phyloP scores from a whole-genome alignment of 106 monocot species.

The Dendrobium nobile region DNA sequence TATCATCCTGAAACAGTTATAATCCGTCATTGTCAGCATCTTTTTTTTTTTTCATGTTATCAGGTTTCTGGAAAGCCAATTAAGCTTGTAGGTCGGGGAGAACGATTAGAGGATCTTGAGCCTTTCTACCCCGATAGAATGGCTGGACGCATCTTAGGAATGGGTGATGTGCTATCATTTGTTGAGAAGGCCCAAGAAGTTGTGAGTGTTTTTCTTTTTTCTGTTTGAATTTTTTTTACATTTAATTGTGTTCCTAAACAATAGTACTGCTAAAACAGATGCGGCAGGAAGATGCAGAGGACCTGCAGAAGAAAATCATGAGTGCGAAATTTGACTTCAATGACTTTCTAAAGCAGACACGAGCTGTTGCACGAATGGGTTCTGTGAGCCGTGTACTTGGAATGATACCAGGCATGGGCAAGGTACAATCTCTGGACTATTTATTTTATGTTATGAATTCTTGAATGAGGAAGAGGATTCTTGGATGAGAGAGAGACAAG shows the following conservation, averaged over 20 bases:
- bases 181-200: conserved; percentile 99
- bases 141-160: conserved; percentile 90
- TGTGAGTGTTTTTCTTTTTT: conserved; percentile 37
- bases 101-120: conserved; percentile 91
- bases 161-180: conserved; percentile 98
- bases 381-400: conserved; percentile 91
- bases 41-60: not conserved
- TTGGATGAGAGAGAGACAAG: no score
- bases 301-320: conserved; percentile 95
- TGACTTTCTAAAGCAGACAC: conserved; percentile 95
- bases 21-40: not conserved
- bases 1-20: not conserved
- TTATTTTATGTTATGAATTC: not conserved
- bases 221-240: conserved; percentile 2
- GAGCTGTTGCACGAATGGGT: conserved; percentile 89
- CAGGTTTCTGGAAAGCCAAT: conserved; percentile 98
- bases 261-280: conserved; percentile 40
- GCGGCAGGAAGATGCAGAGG: conserved; percentile 93
- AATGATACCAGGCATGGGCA: conserved; percentile 97
- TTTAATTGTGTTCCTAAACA: not conserved
- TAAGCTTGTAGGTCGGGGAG: conserved; percentile 92
- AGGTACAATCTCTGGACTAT: conserved; percentile 40
- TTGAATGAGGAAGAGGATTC: no score
- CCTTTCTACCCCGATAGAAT: conserved; percentile 97
- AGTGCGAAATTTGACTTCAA: conserved; percentile 96